Base-by-base conservation (phyloP, 73 alveolate genomes). In the Paramecium caudatum region DNA sequence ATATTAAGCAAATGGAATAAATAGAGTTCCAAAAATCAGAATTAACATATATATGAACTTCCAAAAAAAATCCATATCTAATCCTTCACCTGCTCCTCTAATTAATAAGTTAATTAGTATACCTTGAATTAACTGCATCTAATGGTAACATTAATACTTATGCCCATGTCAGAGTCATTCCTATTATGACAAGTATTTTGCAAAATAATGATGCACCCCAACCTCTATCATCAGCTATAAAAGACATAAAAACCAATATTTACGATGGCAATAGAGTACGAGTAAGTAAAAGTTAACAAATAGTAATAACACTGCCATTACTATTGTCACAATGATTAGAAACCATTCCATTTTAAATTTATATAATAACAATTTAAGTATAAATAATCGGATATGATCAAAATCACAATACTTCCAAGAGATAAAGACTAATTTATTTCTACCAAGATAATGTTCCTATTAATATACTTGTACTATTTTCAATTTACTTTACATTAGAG, bases 31-130 rank as follows among this genome's bases (percentile, higher is more conserved):
- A 78, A 96, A 78, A 5, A 81, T 43, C 10, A 93, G 91, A 7
- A 93, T 50, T 15, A 94, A 37, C 95, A 95, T 91, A 69, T 96
- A 95, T 25, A 96, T 62, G 25, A 94, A 95, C 49, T 92, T 91
- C 98, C 99, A 96, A 83, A 96, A 94, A 8, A 92, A 91, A 43
- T 94, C 90, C 97, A 96, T 96, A 70, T 95, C 96, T 9, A 96
- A 78, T 12, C 94, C 95, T 3, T 85, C 95, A 62, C 95, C 96
- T 25, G 74, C 92, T 17, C 93, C 93, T 30, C 91, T 85, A 17
- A 61, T 39, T 9, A 27, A 30, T 30, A 17, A 33, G 10, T 23
- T 1, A 83, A 36, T 12, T 2, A 2, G 12, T 16, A 25, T 83
- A 83, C 92, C 92, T 83, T 39, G 94, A 70, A 68, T 96, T 96